A percentile compares a stretch with the other conserved stretches of the same genome.
Conservation (phyloP, 164 flowering plant genomes). For the Magnolia changhungtana region DNA sequence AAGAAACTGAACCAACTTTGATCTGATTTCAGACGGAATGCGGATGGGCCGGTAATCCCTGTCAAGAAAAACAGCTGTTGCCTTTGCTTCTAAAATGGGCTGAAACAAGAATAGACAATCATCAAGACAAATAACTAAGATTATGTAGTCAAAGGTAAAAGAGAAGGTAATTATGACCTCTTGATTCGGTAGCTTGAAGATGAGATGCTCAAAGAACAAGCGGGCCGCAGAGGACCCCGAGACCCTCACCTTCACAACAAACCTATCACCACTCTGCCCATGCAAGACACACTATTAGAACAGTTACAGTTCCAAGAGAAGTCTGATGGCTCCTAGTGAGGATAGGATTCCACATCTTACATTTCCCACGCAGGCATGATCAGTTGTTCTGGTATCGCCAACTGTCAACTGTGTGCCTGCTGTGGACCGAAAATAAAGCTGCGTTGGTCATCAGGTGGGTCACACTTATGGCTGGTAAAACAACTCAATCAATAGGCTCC, state of each 20-base stretch:
- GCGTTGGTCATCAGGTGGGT: no score
- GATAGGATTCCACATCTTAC: no score
- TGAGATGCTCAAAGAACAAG: slow-evolving; percentile 68
- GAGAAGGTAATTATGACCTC: slow-evolving; percentile 49
- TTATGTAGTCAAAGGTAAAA: background rate
- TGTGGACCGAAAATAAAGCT: no score
- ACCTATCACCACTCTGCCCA: slow-evolving; percentile 75
- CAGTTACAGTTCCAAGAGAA: background rate
- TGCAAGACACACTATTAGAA: slow-evolving; percentile 16
- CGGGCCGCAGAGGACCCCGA: slow-evolving; percentile 77
- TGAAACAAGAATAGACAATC: slow-evolving; percentile 14
- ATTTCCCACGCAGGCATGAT: no score
- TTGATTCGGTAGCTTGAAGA: slow-evolving; percentile 68
- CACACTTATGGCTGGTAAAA: no score
- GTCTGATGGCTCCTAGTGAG: no score
- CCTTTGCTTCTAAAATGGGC: slow-evolving; percentile 81
- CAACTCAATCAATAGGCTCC: no score
- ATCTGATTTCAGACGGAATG: slow-evolving; percentile 58
- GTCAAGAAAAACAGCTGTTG: slow-evolving; percentile 76
- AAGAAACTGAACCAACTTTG: slow-evolving; percentile 56
- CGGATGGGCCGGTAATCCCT: slow-evolving; percentile 75
- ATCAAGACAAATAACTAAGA: background rate
- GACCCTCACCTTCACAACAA: slow-evolving; percentile 78
- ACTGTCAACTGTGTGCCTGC: no score
- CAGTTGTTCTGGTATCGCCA: no score